A percentile compares a stretch with the other conserved stretches of the same genome.
Evolutionary conservation across 108 stramenopile genomes (phyloP).

Genomic region (Nitzschia sp.): DNA sequence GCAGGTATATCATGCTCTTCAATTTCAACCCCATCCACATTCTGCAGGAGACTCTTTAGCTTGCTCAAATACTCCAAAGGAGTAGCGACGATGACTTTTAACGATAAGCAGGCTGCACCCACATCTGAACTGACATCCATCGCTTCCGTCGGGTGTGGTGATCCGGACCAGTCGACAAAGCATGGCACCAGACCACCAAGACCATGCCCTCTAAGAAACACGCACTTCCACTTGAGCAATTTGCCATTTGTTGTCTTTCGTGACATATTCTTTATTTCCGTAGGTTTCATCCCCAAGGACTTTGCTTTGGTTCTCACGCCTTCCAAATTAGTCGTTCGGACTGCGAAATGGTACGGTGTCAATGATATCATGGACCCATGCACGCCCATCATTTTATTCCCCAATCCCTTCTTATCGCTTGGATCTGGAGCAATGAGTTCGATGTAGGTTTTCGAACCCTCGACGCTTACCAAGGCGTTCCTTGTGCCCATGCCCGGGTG

Average conservation of each 20-base stretch:
- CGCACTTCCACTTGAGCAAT: constrained; percentile 13
- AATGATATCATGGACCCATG: background rate
- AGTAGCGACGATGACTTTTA: constrained; percentile 1
- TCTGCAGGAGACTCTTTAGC: background rate
- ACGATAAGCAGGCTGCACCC: background rate
- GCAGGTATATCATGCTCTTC: constrained; percentile 14
- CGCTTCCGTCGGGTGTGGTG: constrained; percentile 5
- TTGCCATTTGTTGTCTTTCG: constrained; percentile 7
- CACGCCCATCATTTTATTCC: background rate
- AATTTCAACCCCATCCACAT: background rate
- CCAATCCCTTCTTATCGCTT: background rate
- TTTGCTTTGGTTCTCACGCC: constrained; percentile 14
- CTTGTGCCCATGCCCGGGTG: background rate
- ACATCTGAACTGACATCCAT: constrained; percentile 2
- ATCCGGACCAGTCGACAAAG: constrained; percentile 11
- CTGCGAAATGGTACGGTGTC: constrained; percentile 15
- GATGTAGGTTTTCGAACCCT: constrained; percentile 1
- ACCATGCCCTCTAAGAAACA: constrained; percentile 5
- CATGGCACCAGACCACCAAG: constrained; percentile 16
- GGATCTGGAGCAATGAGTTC: constrained; percentile 11
- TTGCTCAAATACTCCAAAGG: background rate
- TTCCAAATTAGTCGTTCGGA: constrained; percentile 12
- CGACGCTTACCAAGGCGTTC: constrained; percentile 9
- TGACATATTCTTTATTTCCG: constrained; percentile 10
- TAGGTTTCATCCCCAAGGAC: constrained; percentile 5